These are phyloP conservation scores for Podila minutissima DNA, from an alignment of 192 early-diverging fungal genomes.

Conservation along the genomic window DNA sequence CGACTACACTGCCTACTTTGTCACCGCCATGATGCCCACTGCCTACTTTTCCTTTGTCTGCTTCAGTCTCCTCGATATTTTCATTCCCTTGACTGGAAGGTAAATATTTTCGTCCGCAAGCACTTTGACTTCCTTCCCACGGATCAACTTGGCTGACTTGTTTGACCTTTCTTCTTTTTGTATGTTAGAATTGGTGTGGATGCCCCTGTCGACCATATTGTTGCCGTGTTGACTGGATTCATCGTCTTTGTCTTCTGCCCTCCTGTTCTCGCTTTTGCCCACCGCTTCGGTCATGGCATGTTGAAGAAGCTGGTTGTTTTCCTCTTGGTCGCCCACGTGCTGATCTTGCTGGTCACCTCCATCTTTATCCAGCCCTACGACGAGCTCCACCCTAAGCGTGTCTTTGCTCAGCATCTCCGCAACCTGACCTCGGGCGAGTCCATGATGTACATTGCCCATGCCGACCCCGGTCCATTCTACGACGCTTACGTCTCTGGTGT, in stretches of 20 bases:
- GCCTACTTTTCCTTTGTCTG: slow-evolving; percentile 57
- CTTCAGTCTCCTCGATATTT: slow-evolving; percentile 64
- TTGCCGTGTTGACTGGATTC: slow-evolving; percentile 66
- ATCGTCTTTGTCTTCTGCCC: slow-evolving; percentile 57
- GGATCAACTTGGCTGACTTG: not conserved
- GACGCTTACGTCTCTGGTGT: slow-evolving; percentile 55
- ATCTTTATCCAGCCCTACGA: slow-evolving; percentile 61
- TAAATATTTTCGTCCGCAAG: not conserved
- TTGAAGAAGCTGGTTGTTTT: slow-evolving; percentile 40
- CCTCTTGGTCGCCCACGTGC: slow-evolving; percentile 49
- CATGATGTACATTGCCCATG: slow-evolving; percentile 65
- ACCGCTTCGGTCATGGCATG: slow-evolving; percentile 56
- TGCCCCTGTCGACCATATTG: slow-evolving; percentile 73
- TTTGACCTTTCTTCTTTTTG: not conserved
- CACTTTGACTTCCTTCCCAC: not conserved
- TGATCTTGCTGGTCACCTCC: slow-evolving; percentile 49
- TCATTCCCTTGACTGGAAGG: slow-evolving; percentile 74
- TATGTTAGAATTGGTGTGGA: slow-evolving; percentile 66
- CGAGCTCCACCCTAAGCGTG: slow-evolving; percentile 71
- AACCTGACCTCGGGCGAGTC: slow-evolving; percentile 70
- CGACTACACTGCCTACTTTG: slow-evolving; percentile 46
- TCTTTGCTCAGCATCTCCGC: slow-evolving; percentile 68
- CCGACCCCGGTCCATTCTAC: slow-evolving; percentile 65
- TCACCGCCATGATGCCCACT: slow-evolving; percentile 35
- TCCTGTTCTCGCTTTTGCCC: slow-evolving; percentile 61